Percentiles rank a stretch among this genome's conserved stretches.
Evolutionary conservation across 2,329 filamentous ascomycete genomes (phyloP).

Genomic region (Fusarium tupiense): DNA sequence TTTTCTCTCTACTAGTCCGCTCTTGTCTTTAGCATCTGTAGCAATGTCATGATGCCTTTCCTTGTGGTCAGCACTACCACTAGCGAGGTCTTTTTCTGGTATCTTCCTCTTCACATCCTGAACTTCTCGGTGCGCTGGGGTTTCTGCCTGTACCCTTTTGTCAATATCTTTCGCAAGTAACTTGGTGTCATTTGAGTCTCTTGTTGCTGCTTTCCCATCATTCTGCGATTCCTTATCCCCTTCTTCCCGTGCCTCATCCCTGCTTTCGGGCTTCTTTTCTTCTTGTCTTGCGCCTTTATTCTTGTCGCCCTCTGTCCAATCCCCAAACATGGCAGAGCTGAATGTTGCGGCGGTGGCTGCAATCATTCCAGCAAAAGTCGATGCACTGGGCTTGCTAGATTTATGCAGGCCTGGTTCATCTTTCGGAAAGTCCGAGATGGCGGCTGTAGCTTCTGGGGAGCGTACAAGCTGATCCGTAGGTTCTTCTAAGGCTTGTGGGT

Average conservation of each 20-base stretch:
- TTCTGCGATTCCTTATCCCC: background rate
- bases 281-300: slow-evolving; percentile 50
- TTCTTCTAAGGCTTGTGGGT: slow-evolving; percentile 2
- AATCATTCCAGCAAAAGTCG: slow-evolving; percentile 20
- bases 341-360: slow-evolving; percentile 38
- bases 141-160: slow-evolving; percentile 44
- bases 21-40: slow-evolving; percentile 10
- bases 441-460: background rate
- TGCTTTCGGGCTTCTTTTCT: background rate
- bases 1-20: background rate
- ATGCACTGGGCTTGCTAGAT: slow-evolving; percentile 4
- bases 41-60: slow-evolving; percentile 3
- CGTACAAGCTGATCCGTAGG: background rate
- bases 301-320: slow-evolving; percentile 47
- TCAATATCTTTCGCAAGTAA: background rate
- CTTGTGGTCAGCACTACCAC: slow-evolving; percentile 21
- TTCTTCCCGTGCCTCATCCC: background rate
- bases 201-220: background rate
- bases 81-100: slow-evolving; percentile 45
- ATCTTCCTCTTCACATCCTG: background rate
- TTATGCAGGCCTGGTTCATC: background rate
- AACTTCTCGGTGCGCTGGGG: background rate
- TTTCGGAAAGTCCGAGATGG: background rate
- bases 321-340: slow-evolving; percentile 26
- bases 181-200: background rate